Evolutionary conservation across 2,329 filamentous ascomycete species (phyloP).

Genomic region (Fusarium acutatum): DNA sequence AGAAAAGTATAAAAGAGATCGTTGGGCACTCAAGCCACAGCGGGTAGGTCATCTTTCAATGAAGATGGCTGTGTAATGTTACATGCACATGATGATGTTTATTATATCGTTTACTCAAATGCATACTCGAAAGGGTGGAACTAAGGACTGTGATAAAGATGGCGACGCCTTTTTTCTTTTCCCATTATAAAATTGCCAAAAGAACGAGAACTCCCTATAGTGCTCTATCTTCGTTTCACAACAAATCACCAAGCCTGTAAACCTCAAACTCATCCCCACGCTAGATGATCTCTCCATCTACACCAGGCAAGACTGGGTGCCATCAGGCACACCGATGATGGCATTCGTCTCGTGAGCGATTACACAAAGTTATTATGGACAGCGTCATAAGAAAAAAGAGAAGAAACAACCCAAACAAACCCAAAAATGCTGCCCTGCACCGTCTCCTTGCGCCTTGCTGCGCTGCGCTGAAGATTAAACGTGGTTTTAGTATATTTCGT

Average conservation of each 20-base stretch:
- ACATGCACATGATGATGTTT: conserved; percentile 36
- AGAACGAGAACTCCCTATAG: conserved; percentile 44
- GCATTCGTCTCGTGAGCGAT: conserved; percentile 32
- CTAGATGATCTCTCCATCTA: conserved; percentile 27
- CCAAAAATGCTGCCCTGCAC: conserved; percentile 51
- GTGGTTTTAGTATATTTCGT: conserved; percentile 48
- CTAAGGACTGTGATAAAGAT: conserved; percentile 19
- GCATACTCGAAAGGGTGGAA: background rate
- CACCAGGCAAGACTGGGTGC: conserved; percentile 26
- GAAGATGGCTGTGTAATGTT: conserved; percentile 34
- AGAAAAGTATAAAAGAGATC: conserved; percentile 15
- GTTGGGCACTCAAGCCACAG: conserved; percentile 18
- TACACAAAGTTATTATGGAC: conserved; percentile 44
- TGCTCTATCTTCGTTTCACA: conserved; percentile 43
- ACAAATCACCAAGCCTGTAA: conserved; percentile 40
- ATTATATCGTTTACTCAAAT: conserved; percentile 16
- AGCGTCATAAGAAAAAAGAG: conserved; percentile 43
- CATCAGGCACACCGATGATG: conserved; percentile 12
- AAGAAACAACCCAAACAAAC: conserved; percentile 47
- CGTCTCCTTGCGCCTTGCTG: conserved; percentile 51
- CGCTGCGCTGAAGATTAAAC: conserved; percentile 49
- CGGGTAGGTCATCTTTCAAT: background rate
- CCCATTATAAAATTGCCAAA: conserved; percentile 48
- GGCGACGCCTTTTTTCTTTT: conserved; percentile 44
- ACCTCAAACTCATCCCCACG: conserved; percentile 38